Base-by-base conservation (phyloP, 2,329 filamentous ascomycete genomes). In the Xylariaceae sp. region DNA sequence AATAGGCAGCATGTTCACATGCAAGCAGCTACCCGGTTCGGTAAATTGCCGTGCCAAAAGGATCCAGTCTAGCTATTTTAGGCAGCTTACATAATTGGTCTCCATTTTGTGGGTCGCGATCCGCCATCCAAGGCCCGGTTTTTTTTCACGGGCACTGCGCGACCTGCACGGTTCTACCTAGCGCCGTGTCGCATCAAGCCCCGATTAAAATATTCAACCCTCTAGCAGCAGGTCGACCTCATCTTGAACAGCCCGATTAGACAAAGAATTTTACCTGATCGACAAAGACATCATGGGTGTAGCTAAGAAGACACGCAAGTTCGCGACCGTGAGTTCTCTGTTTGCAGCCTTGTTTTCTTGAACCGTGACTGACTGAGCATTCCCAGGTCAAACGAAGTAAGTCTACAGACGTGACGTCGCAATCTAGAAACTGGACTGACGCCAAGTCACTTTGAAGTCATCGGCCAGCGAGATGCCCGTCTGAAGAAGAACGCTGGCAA, bases 401-500 rank as follows among this genome's bases (percentile, higher is more conserved):
- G 65, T 57, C 30, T n/a, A 50, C 5, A 18, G 13, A 54, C 44
- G 2, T 45, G 42, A 3, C 9, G n/a, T 39, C 30, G n/a, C 6
- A 30, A 5, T 39, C n/a, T 17, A 54, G 52, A 51, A 42, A 3
- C 5, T 52, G 13, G 45, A 42, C 45, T 58, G n/a, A 61, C 55
- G 35, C 59, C n/a, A 13, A 15, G 13, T 17, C 37, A 50, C 11
- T 53, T 44, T 44, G 11, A 51, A 67, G 65, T 96, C 56, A 92
- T 97, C 68, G 87, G 89, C 53, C 85, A 89, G 70, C 85, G 86
- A 60, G 92, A 97, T 79, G 85, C 84, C 51, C 82, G 92, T 58
- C 80, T 95, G 53, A 92, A 93, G 75, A 88, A 90, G 76, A 95
- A 95, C 76, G 83, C 88, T 68, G 76, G 82, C 69, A 88, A 87